Base-by-base conservation (phyloP, 2,329 filamentous ascomycete genomes). In the Beauveria sp. region DNA sequence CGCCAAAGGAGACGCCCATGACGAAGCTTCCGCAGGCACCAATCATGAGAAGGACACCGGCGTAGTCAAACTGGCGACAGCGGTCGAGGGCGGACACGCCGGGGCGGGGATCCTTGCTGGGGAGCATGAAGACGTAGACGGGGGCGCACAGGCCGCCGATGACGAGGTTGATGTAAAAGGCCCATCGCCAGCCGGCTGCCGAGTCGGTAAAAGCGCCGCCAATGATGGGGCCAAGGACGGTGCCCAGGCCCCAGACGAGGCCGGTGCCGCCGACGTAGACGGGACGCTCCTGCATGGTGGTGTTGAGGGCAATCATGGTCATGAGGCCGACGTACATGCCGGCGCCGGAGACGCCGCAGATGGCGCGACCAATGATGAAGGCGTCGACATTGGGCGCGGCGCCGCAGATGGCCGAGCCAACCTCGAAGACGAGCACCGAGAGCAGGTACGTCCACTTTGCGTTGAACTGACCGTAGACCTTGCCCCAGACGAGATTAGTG, bases 1-100 rank as follows among this genome's bases (percentile, higher is more conserved):
- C 82, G 9, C 77, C 79, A 52, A 83, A 82, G 51, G 70, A 74
- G 56, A 82, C 73, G 0, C 72, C 79, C 68, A 84, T 76, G 43
- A 78, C 69, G 20, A 79, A 66, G 12, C 70, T 70, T 3, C 72
- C 67, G 30, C 74, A 73, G 3, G 73, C 72, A 3, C 70, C 78
- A 1, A 73, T 66, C 54, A 72, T 75, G 7, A 84, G 67, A 3
- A 77, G 40, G 0, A 71, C 68, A 1, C 78, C 79, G 0, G 78
- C 30, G 62, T 68, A 77, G 66, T 82, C 80, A 16, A 81, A 65
- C 54, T 70, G 66, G 3, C 61, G 54, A 1, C 75, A 38, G 9
- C 72, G 73, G 7, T 72, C 57, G 5, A 16, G 59, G 3, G 72
- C 42, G 0, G 65, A 54, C 3, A 66, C 61, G 5, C 65, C 68